These are phyloP conservation scores for Teunomyces stri DNA, from an alignment of 805 yeast genomes.

Conservation along the genomic window DNA sequence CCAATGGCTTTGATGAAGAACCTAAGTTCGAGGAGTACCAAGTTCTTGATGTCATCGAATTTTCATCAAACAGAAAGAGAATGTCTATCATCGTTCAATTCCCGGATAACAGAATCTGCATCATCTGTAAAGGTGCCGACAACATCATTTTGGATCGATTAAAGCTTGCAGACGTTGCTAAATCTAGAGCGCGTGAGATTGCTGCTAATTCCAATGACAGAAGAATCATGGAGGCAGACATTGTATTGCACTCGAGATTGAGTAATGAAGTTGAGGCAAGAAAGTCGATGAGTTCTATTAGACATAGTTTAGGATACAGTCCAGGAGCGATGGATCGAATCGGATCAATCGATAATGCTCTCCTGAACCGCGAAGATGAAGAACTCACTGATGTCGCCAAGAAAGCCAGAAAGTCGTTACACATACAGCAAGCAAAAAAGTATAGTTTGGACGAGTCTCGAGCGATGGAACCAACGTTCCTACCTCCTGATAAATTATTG, in stretches of 20 bases:
- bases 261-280: conserved; percentile 33
- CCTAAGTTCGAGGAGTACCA: conserved; percentile 70
- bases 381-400: conserved; percentile 54
- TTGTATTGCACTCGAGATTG: conserved; percentile 56
- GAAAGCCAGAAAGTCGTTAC: conserved; percentile 56
- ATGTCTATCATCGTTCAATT: conserved; percentile 85
- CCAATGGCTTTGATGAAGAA: conserved; percentile 68
- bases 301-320: conserved; percentile 20
- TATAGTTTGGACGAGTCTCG: conserved; percentile 38
- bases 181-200: conserved; percentile 62
- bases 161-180: conserved; percentile 56
- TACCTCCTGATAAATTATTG: conserved; percentile 53
- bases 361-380: conserved; percentile 43
- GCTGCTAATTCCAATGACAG: conserved; percentile 56
- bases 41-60: conserved; percentile 78
- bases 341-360: conserved; percentile 49
- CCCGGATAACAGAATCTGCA: conserved; percentile 71
- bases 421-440: conserved; percentile 54
- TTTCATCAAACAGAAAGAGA: conserved; percentile 83
- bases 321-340: conserved; percentile 19
- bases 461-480: neutral
- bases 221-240: conserved; percentile 74
- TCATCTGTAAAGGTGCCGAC: conserved; percentile 96
- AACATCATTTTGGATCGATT: conserved; percentile 79
- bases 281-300: conserved; percentile 32